Evolutionary conservation across 2,329 filamentous ascomycete genomes (phyloP).

Genomic region (Aspergillus tamarii): DNA sequence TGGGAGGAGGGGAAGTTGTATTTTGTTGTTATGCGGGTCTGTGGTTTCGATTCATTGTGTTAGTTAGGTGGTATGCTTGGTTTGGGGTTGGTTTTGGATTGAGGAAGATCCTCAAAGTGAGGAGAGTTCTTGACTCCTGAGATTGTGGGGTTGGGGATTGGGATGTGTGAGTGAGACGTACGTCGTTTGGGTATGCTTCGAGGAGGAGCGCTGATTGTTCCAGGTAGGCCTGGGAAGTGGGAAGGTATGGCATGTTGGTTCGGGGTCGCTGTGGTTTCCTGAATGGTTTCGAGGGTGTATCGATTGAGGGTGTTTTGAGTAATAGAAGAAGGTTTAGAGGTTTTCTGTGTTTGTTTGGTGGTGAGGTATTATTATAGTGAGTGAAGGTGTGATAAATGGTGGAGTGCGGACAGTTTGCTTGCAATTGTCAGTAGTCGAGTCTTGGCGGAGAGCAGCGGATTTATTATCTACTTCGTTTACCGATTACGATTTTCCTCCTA

Average conservation of each 20-base stretch:
- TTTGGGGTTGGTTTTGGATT: constrained; percentile 1
- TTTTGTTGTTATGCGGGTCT: constrained; percentile 91
- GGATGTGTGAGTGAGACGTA: constrained; percentile 50
- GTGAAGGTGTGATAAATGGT: background rate
- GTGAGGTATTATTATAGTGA: background rate
- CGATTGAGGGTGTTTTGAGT: background rate
- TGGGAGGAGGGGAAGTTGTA: constrained; percentile 67
- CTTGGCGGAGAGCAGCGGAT: constrained; percentile 1
- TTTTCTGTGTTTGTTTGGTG: background rate
- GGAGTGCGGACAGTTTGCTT: constrained; percentile 7
- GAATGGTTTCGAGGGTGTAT: background rate
- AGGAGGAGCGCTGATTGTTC: constrained; percentile 83
- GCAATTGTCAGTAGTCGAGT: constrained; percentile 1
- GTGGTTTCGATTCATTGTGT: constrained; percentile 12
- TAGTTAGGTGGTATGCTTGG: background rate
- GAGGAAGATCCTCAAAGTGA: background rate
- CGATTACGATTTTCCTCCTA: background rate
- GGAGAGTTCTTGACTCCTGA: background rate
- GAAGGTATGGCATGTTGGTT: constrained; percentile 72
- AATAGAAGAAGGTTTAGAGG: background rate
- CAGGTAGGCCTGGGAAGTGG: constrained; percentile 87
- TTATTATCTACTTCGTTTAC: background rate
- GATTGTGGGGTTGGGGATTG: background rate
- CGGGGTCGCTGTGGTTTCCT: background rate
- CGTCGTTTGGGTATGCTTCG: constrained; percentile 81